Evolutionary conservation across 2,329 filamentous ascomycete genomes (phyloP).

Genomic region (Metarhizium album): DNA sequence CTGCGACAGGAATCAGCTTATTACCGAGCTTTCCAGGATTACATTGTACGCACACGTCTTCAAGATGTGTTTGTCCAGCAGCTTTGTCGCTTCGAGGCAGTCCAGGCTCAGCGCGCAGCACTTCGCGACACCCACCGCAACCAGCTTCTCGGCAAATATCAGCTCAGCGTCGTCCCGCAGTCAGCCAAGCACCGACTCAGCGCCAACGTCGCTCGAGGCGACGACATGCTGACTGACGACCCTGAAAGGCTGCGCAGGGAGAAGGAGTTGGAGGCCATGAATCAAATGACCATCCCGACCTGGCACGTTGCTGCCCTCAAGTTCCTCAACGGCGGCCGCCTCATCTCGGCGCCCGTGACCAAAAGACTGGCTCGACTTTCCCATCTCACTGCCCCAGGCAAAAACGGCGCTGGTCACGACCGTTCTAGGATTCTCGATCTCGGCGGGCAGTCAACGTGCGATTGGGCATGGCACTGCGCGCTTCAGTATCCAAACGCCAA

Average conservation of each 20-base stretch:
- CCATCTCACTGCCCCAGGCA: conserved; percentile 28
- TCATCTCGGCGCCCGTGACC: conserved; percentile 53
- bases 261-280: conserved; percentile 70
- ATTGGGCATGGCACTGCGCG: conserved; percentile 94
- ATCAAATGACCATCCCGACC: conserved; percentile 52
- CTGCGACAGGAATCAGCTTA: conserved; percentile 63
- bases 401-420: conserved; percentile 33
- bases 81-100: conserved; percentile 73
- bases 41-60: conserved; percentile 53
- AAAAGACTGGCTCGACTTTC: conserved; percentile 49
- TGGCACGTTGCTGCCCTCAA: conserved; percentile 54
- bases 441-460: conserved; percentile 71
- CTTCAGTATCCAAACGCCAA: conserved; percentile 75
- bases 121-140: conserved; percentile 63
- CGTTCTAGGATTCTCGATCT: conserved; percentile 71
- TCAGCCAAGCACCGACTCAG: conserved; percentile 61
- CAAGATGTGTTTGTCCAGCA: conserved; percentile 78
- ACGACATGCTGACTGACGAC: conserved; percentile 52
- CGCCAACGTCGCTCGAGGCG: conserved; percentile 63
- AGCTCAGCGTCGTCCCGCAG: conserved; percentile 58
- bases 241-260: conserved; percentile 55
- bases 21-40: conserved; percentile 75
- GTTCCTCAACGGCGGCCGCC: conserved; percentile 51
- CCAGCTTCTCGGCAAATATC: conserved; percentile 76
- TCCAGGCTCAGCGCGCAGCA: conserved; percentile 73